phyloP scores from a whole-genome alignment of 139 green algal genomes.

The Prasinococcaceae sp. region DNA sequence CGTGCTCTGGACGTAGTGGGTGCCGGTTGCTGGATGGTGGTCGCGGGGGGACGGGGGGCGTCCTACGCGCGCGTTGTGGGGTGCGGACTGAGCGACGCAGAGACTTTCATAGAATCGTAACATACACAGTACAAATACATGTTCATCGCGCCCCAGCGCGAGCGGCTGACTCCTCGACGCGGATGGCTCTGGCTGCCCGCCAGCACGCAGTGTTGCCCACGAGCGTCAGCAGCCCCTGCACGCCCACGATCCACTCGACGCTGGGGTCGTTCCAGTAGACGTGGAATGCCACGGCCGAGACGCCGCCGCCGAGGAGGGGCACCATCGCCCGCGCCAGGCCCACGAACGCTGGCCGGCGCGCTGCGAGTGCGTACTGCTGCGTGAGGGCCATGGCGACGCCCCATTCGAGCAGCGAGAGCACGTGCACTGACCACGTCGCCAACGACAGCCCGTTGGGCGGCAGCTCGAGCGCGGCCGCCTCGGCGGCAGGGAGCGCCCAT shows the following conservation, averaged over 20 bases:
- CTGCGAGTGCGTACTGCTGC: conserved; percentile 67
- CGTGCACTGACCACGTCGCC: background rate
- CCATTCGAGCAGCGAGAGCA: conserved; percentile 43
- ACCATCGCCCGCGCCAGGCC: conserved; percentile 84
- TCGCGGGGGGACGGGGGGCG: too few relatives aligned
- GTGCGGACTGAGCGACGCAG: too few relatives aligned
- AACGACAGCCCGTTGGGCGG: background rate
- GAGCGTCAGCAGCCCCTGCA: conserved; percentile 22
- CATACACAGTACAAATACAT: too few relatives aligned
- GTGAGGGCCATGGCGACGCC: conserved; percentile 60
- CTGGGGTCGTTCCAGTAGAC: conserved; percentile 73
- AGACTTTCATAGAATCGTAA: too few relatives aligned
- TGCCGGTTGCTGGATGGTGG: too few relatives aligned
- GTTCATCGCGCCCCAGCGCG: too few relatives aligned
- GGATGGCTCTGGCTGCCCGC: conserved; percentile 4
- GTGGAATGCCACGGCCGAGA: conserved; percentile 81
- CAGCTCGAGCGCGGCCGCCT: background rate
- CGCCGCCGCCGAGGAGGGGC: conserved; percentile 54
- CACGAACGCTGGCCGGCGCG: too few relatives aligned
- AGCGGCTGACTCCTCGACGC: background rate
- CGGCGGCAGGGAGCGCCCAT: background rate
- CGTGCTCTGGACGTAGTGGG: too few relatives aligned
- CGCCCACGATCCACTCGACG: conserved; percentile 60
- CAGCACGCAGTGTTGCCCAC: conserved; percentile 3
- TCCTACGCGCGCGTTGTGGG: too few relatives aligned